Evolutionary conservation across 345 rosid genomes (phyloP).

Genomic region (Odontarrhena argentea): DNA sequence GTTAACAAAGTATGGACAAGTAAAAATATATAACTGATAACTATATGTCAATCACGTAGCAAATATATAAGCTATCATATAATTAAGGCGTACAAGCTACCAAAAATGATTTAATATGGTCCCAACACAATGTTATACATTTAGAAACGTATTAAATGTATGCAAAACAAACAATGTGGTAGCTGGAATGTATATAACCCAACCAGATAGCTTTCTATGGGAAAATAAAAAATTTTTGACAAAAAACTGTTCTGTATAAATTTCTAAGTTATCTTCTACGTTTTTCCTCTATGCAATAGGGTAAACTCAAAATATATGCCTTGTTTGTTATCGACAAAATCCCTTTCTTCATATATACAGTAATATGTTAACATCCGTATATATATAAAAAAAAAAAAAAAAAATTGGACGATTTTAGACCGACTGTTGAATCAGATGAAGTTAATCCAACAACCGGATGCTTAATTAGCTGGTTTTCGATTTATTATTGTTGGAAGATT

Average conservation of each 20-base stretch:
- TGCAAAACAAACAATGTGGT: conserved; percentile 39
- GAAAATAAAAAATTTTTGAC: neutral
- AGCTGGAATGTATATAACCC: conserved; percentile 21
- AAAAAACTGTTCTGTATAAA: neutral
- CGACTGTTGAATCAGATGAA: too few species aligned
- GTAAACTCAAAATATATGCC: neutral
- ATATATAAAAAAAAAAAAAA: neutral
- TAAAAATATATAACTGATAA: too few species aligned
- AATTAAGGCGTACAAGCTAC: neutral
- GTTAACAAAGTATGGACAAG: too few species aligned
- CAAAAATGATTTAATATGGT: conserved; percentile 24
- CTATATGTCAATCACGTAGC: too few species aligned
- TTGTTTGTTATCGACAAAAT: conserved; percentile 6
- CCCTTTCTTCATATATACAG: neutral
- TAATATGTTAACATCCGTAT: neutral
- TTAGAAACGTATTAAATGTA: conserved; percentile 35
- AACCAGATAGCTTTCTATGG: conserved; percentile 9
- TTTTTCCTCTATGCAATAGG: neutral
- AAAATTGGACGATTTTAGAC: too few species aligned
- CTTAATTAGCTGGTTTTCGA: too few species aligned
- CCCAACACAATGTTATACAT: conserved; percentile 32
- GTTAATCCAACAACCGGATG: too few species aligned
- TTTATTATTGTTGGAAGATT: too few species aligned
- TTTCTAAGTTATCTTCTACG: neutral
- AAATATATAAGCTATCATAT: conserved; percentile 8